Evolutionary conservation across 2,329 filamentous ascomycete species (phyloP).

Genomic region (Botrytis tulipae): DNA sequence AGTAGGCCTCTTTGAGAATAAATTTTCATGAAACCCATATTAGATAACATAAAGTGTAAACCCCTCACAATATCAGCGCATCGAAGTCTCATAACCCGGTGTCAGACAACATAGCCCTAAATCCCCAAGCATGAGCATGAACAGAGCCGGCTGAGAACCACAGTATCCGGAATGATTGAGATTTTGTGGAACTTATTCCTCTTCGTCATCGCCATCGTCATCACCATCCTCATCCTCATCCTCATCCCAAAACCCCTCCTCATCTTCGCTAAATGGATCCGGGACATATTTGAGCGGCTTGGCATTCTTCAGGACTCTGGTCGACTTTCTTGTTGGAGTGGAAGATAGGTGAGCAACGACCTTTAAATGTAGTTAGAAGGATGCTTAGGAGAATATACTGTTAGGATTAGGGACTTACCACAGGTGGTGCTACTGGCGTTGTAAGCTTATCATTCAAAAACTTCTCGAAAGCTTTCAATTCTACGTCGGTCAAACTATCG

Average conservation of each 20-base stretch:
- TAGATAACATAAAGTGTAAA: background rate
- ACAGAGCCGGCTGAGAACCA: background rate
- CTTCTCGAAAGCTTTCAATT: slow-evolving; percentile 5
- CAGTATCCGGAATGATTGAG: background rate
- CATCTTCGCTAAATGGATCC: slow-evolving; percentile 8
- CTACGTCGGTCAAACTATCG: background rate
- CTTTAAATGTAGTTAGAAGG: background rate
- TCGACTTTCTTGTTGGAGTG: slow-evolving; percentile 2
- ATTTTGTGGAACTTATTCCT: background rate
- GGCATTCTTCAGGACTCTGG: slow-evolving; percentile 6
- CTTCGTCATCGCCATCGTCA: background rate
- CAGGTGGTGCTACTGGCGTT: background rate
- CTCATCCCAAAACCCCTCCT: background rate
- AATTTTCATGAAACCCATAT: background rate
- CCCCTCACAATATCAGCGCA: background rate
- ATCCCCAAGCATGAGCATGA: background rate
- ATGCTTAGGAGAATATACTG: background rate
- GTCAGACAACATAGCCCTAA: background rate
- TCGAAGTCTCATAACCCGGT: background rate
- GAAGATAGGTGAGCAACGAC: background rate
- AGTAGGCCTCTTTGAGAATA: background rate
- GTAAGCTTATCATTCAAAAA: slow-evolving; percentile 16
- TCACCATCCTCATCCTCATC: background rate
- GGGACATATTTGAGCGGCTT: slow-evolving; percentile 12
- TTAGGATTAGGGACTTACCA: background rate